phyloP scores from a whole-genome alignment of 306 rosid genomes.

The Prosopis cineraria region DNA sequence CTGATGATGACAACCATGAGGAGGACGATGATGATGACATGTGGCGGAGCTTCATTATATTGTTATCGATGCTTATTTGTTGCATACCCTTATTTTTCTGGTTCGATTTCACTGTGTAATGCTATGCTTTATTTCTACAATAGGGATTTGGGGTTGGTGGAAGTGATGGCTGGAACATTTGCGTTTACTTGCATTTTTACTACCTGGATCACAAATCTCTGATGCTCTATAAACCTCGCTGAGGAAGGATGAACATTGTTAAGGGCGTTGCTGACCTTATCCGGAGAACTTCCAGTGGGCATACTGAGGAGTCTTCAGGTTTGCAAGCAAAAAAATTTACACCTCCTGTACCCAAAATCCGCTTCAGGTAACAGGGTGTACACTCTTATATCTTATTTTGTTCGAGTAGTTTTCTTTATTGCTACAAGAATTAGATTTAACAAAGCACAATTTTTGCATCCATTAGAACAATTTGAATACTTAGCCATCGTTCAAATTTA shows the following conservation, averaged over 20 bases:
- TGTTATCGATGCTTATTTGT: not conserved
- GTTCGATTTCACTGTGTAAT: constrained; percentile 31
- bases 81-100: not conserved
- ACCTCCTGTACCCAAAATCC: constrained; percentile 75
- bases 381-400: not conserved
- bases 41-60: not conserved
- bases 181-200: not conserved
- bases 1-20: not conserved
- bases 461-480: not conserved
- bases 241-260: constrained; percentile 89
- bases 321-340: constrained; percentile 64
- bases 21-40: not conserved
- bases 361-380: constrained; percentile 66
- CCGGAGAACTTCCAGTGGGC: constrained; percentile 83
- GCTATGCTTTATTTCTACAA: constrained; percentile 10
- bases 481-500: constrained; percentile 1
- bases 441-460: not conserved
- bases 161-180: constrained; percentile 51
- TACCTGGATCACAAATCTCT: constrained; percentile 42
- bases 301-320: constrained; percentile 61
- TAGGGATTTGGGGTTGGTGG: constrained; percentile 31
- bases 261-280: constrained; percentile 97
- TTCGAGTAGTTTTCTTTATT: constrained; percentile 3
- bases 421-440: constrained; percentile 2
- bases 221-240: constrained; percentile 32